Percentiles rank a stretch among this genome's conserved stretches.
phyloP scores from a whole-genome alignment of 495 filamentous ascomycete species.

The Mycothermus thermophilus region DNA sequence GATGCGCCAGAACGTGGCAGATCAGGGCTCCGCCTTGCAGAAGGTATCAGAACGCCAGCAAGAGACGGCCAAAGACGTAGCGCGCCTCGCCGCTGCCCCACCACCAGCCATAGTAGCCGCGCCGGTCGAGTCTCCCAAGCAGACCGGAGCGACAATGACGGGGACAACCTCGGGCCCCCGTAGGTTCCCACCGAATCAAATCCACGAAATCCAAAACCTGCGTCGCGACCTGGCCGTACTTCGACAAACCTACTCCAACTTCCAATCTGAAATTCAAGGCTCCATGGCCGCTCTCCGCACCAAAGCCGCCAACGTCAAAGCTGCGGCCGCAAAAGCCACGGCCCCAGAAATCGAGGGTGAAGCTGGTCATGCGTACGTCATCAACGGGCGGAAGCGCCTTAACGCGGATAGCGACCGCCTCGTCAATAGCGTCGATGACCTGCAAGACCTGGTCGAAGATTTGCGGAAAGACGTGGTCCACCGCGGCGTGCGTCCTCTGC shows the following conservation, averaged over 20 bases:
- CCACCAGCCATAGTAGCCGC: slow-evolving; percentile 36
- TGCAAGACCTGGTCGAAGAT: slow-evolving; percentile 93
- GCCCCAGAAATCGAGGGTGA: slow-evolving; percentile 52
- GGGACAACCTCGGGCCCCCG: slow-evolving; percentile 8
- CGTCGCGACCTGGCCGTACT: slow-evolving; percentile 85
- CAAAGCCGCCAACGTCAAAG: slow-evolving; percentile 71
- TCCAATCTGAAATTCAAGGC: slow-evolving; percentile 71
- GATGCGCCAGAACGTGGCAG: slow-evolving; percentile 62
- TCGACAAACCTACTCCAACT: slow-evolving; percentile 83
- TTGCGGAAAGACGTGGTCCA: slow-evolving; percentile 92
- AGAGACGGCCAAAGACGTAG: slow-evolving; percentile 82
- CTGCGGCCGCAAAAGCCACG: slow-evolving; percentile 50
- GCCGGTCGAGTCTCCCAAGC: slow-evolving; percentile 22
- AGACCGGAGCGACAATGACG: slow-evolving; percentile 8
- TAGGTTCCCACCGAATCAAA: slow-evolving; percentile 36
- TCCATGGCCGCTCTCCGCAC: slow-evolving; percentile 71
- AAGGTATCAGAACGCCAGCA: slow-evolving; percentile 85
- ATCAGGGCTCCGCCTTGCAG: slow-evolving; percentile 66
- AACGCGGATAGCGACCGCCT: slow-evolving; percentile 73
- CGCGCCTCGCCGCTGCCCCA: slow-evolving; percentile 59
- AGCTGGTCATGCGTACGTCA: slow-evolving; percentile 69
- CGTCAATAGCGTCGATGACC: slow-evolving; percentile 81
- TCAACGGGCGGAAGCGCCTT: slow-evolving; percentile 70
- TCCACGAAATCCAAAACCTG: slow-evolving; percentile 64
- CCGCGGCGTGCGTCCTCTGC: slow-evolving; percentile 82